A percentile compares a stretch with the other conserved stretches of the same genome.
Conservation (phyloP, 1,139 yeast species). For the Suhomyces coccinellae region DNA sequence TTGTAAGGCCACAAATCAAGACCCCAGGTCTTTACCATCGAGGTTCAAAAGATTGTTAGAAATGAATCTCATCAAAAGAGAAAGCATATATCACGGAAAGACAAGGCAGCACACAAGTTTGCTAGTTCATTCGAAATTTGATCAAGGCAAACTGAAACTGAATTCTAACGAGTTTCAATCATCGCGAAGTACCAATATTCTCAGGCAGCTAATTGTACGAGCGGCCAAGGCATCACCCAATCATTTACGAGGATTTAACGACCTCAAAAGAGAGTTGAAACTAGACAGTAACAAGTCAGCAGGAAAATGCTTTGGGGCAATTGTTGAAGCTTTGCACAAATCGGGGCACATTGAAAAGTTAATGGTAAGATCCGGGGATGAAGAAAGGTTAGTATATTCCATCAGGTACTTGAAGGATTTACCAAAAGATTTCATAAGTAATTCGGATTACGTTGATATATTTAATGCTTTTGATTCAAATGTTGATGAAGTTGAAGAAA, state of each 20-base stretch:
- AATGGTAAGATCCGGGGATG: constrained; percentile 53
- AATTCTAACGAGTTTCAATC: constrained; percentile 19
- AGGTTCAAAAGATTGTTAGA: constrained; percentile 57
- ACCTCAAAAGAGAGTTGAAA: constrained; percentile 62
- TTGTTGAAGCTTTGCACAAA: constrained; percentile 51
- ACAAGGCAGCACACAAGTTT: constrained; percentile 50
- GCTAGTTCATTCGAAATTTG: constrained; percentile 48
- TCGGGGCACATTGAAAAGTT: constrained; percentile 59
- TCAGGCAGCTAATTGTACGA: constrained; percentile 46
- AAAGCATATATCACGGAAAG: constrained; percentile 38
- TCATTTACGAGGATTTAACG: constrained; percentile 64
- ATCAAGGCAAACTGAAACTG: constrained; percentile 16
- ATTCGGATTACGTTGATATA: constrained; percentile 25
- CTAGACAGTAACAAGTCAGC: constrained; percentile 47
- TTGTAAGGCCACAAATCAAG: constrained; percentile 60
- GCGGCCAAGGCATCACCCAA: constrained; percentile 66
- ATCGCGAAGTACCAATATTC: constrained; percentile 32
- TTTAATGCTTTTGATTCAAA: constrained; percentile 16
- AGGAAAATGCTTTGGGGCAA: constrained; percentile 52
- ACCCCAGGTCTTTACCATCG: constrained; percentile 67
- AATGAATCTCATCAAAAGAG: constrained; percentile 47
- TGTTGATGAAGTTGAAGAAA: constrained; percentile 19
- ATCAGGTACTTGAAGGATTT: constrained; percentile 59
- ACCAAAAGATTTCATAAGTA: constrained; percentile 31
- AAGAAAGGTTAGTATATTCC: constrained; percentile 51